Evolutionary conservation across 345 rosid genomes (phyloP), one percentile per base, ranked within the genome.

Genomic region (Eucalyptus decipiens): DNA sequence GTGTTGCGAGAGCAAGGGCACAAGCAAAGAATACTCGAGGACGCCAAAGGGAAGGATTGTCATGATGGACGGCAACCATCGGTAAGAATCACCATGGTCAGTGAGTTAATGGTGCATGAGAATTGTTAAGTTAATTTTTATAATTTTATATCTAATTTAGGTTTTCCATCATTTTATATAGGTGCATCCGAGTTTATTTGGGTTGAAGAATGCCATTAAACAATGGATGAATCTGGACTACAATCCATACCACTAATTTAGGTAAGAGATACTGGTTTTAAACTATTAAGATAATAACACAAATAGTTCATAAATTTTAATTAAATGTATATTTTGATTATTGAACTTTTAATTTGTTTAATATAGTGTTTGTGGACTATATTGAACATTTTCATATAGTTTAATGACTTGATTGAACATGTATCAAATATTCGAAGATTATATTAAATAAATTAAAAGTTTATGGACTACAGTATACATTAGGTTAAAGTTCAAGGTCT

Each of bases 241-340:
- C 23, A 56, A 10, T 24, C 30, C 28, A 56, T 0, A 24, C 28
- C 13, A 56, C 62, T 18, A 9, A 56, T 56, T 56, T 56, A 24
- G 62, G 1, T 23, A 9, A 56, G 62, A 56, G 6, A 0, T 69
- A 32, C 1, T 37, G 2, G 1, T 69, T 69, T 69, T 3, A 32
- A 32, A 69, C 8, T 52, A 52, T 19, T 0, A 52, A 0, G 2
- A 52, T 52, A 52, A 52, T 2, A 0, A 19, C 1, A 8, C 0
- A 52, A 52, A 19, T 1, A 7, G 0, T 19, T 52, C 5, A 52
- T 52, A 19, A 52, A 19, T 19, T 52, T 52, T 18, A 1, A 52
- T 0, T 19, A 0, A 52, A 52, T 52, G 5, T 52, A 0, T 52
- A 19, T 19, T 52, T 19, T 52, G 0, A 0, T 52, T 0, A 3